phyloP scores from a whole-genome alignment of 305 asterid species.

The Fraxinus dipetala region DNA sequence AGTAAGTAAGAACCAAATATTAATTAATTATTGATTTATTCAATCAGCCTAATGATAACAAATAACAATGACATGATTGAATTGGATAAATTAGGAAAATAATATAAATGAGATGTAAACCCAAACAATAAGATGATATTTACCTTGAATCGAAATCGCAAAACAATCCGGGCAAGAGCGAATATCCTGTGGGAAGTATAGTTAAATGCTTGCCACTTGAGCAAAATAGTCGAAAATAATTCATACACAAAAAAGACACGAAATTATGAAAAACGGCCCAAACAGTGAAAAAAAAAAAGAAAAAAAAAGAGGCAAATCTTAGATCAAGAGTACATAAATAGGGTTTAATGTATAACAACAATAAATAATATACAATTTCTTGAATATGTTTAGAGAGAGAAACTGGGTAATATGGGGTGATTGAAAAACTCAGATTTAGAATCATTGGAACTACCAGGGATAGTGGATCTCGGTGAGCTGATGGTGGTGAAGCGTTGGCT shows the following conservation, averaged over 20 bases:
- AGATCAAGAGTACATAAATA: slow-evolving; percentile 6
- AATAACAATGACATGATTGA: too few relatives aligned
- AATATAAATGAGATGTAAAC: too few relatives aligned
- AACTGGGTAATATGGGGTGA: background rate
- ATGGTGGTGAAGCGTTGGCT: slow-evolving; percentile 4
- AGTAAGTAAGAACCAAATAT: too few relatives aligned
- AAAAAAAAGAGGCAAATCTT: slow-evolving; percentile 3
- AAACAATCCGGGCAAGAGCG: too few relatives aligned
- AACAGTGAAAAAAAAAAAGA: slow-evolving; percentile 2
- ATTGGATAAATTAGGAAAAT: too few relatives aligned
- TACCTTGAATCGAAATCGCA: too few relatives aligned
- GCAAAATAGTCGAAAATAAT: slow-evolving; percentile 3
- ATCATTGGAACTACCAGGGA: background rate
- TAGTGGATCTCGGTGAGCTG: slow-evolving; percentile 26
- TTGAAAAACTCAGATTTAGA: slow-evolving; percentile 13
- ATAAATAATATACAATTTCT: background rate
- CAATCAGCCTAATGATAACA: too few relatives aligned
- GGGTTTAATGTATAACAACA: background rate
- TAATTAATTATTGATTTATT: too few relatives aligned
- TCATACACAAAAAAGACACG: slow-evolving; percentile 3
- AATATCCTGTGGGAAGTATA: too few relatives aligned
- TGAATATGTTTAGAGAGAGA: background rate
- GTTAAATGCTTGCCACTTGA: slow-evolving; percentile 25
- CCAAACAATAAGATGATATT: too few relatives aligned
- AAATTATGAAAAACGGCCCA: slow-evolving; percentile 17